Percentiles rank a stretch among this genome's conserved stretches.
phyloP scores from a whole-genome alignment of 768 basidiomycete genomes.

The Podaxis sp. region DNA sequence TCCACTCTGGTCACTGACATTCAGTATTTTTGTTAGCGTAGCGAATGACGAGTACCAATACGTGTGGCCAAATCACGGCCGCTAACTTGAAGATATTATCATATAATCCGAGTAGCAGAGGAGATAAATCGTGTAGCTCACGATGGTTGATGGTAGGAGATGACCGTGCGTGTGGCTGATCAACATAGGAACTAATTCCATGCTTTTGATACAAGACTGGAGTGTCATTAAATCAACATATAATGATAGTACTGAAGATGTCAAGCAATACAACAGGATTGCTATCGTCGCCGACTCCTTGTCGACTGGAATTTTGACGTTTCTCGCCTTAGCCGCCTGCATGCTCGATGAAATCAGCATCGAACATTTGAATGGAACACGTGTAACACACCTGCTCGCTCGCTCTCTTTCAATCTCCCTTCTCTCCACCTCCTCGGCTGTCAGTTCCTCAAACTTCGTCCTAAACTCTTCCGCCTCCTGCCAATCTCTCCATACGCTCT shows the following conservation, averaged over 20 bases:
- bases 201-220: neutral
- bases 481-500: slow-evolving; percentile 96
- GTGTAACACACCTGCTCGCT: slow-evolving; percentile 54
- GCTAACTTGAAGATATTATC: too few species aligned
- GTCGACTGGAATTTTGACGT: slow-evolving; percentile 65
- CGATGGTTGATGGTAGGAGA: too few species aligned
- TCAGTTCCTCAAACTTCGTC: slow-evolving; percentile 85
- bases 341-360: neutral
- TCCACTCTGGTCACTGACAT: too few species aligned
- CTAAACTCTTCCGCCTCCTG: slow-evolving; percentile 86
- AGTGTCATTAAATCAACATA: neutral
- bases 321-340: slow-evolving; percentile 61
- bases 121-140: too few species aligned
- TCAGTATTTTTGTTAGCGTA: too few species aligned
- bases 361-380: neutral
- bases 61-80: too few species aligned
- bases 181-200: neutral
- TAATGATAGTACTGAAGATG: slow-evolving; percentile 7
- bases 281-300: slow-evolving; percentile 38
- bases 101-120: too few species aligned
- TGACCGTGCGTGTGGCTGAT: too few species aligned
- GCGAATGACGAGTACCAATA: too few species aligned
- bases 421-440: slow-evolving; percentile 87
- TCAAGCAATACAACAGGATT: neutral
- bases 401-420: slow-evolving; percentile 87